A percentile compares a stretch with the other conserved stretches of the same genome.
These are phyloP conservation scores for Backusella sp. DNA, from an alignment of 192 early-diverging fungal species.

Conservation along the genomic window DNA sequence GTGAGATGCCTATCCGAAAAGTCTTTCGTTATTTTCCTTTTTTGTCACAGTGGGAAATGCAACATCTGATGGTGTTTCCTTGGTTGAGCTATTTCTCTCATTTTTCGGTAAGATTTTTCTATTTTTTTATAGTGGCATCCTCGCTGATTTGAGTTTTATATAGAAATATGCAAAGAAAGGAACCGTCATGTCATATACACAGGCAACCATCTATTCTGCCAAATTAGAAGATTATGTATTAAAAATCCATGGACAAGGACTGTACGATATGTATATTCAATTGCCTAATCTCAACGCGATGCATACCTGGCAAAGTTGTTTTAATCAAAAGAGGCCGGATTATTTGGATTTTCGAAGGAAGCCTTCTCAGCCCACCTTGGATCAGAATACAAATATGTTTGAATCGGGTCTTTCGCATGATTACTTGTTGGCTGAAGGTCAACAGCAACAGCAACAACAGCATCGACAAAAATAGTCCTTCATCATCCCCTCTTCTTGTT, in stretches of 20 bases:
- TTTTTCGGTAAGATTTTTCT: conserved; percentile 34
- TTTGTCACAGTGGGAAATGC: conserved; percentile 49
- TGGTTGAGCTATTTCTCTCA: conserved; percentile 42
- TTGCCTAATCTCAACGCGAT: conserved; percentile 20
- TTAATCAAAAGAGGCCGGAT: conserved; percentile 22
- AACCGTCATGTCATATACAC: conserved; percentile 23
- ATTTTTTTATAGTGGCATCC: no score
- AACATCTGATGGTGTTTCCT: conserved; percentile 46
- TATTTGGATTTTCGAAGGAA: conserved; percentile 11
- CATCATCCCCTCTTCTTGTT: background rate
- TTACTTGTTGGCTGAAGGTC: background rate
- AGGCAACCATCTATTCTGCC: conserved; percentile 25
- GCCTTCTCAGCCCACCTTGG: background rate
- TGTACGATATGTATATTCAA: conserved; percentile 33
- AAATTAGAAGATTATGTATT: conserved; percentile 29
- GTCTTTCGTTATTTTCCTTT: conserved; percentile 46
- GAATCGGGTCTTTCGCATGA: conserved; percentile 7
- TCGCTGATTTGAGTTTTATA: background rate
- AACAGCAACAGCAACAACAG: background rate
- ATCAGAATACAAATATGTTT: background rate
- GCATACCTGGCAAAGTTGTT: conserved; percentile 27
- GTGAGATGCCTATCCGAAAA: conserved; percentile 44
- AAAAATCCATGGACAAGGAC: conserved; percentile 29
- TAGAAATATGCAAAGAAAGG: conserved; percentile 26
- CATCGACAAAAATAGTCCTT: background rate